Conservation (phyloP, 805 yeast species). For the Kuraishia floccosa region DNA sequence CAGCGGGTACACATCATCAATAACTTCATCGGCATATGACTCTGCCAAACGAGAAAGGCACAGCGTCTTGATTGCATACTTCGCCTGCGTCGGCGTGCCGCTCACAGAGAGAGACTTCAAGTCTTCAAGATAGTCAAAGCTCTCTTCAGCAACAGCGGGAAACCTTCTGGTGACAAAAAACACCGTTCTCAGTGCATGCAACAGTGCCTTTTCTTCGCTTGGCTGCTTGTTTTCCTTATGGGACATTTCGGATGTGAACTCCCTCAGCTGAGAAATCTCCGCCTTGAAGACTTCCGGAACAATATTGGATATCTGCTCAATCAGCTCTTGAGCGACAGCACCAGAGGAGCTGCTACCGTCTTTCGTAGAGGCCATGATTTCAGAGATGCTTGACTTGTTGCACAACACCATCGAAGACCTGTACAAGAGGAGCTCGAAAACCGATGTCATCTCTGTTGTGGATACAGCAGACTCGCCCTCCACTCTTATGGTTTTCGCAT, state of each 20-base stretch:
- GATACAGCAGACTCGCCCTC: conserved; percentile 19
- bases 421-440: conserved; percentile 46
- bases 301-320: conserved; percentile 46
- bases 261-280: conserved; percentile 40
- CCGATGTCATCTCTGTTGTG: conserved; percentile 36
- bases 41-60: conserved; percentile 34
- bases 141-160: conserved; percentile 34
- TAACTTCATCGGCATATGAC: conserved; percentile 23
- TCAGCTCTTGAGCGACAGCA: conserved; percentile 34
- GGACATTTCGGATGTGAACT: conserved; percentile 9
- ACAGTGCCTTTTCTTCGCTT: conserved; percentile 22
- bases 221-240: conserved; percentile 1
- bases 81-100: conserved; percentile 54
- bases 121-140: conserved; percentile 28
- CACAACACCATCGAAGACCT: conserved; percentile 50
- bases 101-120: conserved; percentile 32
- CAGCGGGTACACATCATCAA: conserved; percentile 38
- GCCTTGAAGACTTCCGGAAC: conserved; percentile 56
- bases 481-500: conserved; percentile 31
- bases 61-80: conserved; percentile 49
- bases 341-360: conserved; percentile 18
- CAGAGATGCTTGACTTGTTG: conserved; percentile 53
- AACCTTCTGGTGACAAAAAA: conserved; percentile 44
- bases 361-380: conserved; percentile 35
- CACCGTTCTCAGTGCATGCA: conserved; percentile 51